These are phyloP conservation scores for Moesziomyces sp. DNA, from an alignment of 1,284 basidiomycete genomes.

Conservation along the genomic window DNA sequence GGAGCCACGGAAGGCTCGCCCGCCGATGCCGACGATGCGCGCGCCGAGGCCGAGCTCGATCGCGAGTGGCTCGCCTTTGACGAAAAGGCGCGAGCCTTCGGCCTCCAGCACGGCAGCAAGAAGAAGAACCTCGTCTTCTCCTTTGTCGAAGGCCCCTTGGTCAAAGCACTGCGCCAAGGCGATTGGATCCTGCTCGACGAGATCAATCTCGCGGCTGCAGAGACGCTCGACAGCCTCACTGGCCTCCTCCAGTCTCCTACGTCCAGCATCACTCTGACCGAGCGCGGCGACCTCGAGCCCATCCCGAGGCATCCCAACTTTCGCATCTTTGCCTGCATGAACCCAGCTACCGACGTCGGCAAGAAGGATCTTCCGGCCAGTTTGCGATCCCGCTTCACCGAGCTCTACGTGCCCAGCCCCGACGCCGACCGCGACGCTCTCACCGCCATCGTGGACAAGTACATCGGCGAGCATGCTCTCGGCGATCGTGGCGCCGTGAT, in stretches of 20 bases:
- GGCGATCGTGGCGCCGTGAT: slow-evolving; percentile 88
- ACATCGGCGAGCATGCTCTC: slow-evolving; percentile 84
- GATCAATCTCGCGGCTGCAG: slow-evolving; percentile 91
- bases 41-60: slow-evolving; percentile 46
- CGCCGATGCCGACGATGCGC: slow-evolving; percentile 34
- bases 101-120: slow-evolving; percentile 68
- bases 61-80: slow-evolving; percentile 73
- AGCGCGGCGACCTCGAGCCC: slow-evolving; percentile 90
- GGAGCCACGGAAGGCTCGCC: slow-evolving; percentile 41
- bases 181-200: slow-evolving; percentile 98
- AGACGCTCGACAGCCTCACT: slow-evolving; percentile 93
- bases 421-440: slow-evolving; percentile 92
- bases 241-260: slow-evolving; percentile 84
- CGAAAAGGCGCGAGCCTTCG: slow-evolving; percentile 80
- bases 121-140: slow-evolving; percentile 73
- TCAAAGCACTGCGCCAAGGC: slow-evolving; percentile 88
- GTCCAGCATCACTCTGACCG: slow-evolving; percentile 90
- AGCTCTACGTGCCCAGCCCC: slow-evolving; percentile 92
- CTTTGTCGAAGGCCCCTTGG: slow-evolving; percentile 94
- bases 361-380: slow-evolving; percentile 95
- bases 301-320: slow-evolving; percentile 93
- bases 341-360: slow-evolving; percentile 97
- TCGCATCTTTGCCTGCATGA: slow-evolving; percentile 98
- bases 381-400: slow-evolving; percentile 91
- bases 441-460: slow-evolving; percentile 85